Percentiles rank a stretch among this genome's conserved stretches.
Conservation (phyloP, 1,284 basidiomycete genomes). For the Rugosomyces carneus region DNA sequence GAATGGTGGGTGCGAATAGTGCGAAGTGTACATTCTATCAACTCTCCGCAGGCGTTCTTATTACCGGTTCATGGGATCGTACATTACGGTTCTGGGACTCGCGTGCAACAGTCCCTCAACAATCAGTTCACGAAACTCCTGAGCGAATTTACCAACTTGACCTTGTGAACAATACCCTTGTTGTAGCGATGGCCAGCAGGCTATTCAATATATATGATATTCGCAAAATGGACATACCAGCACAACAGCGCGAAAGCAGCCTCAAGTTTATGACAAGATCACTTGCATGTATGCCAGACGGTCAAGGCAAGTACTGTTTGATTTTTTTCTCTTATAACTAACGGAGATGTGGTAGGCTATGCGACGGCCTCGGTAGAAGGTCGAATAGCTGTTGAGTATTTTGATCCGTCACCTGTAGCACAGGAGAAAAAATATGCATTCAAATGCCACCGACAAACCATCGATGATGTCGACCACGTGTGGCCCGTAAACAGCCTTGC, state of each 20-base stretch:
- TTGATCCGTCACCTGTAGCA: conserved; percentile 70
- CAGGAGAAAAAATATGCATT: conserved; percentile 97
- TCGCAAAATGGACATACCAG: conserved; percentile 64
- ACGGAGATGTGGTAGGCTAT: conserved; percentile 60
- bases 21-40: background rate
- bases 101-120: conserved; percentile 49
- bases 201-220: conserved; percentile 86
- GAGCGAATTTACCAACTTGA: conserved; percentile 85
- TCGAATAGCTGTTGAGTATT: conserved; percentile 95
- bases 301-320: conserved; percentile 60
- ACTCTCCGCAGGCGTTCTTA: conserved; percentile 49
- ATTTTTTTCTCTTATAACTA: background rate
- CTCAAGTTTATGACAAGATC: conserved; percentile 94
- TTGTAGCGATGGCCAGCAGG: conserved; percentile 87
- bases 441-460: conserved; percentile 91
- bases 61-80: conserved; percentile 90
- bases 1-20: conserved; percentile 37
- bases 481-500: conserved; percentile 95
- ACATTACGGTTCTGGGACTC: conserved; percentile 87
- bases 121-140: conserved; percentile 64
- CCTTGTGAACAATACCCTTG: conserved; percentile 65
- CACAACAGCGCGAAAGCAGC: conserved; percentile 84
- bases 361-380: conserved; percentile 94
- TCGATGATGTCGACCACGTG: conserved; percentile 94
- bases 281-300: conserved; percentile 87